Base-by-base conservation (phyloP, 257 asterid species). In the Osmanthus fragrans region DNA sequence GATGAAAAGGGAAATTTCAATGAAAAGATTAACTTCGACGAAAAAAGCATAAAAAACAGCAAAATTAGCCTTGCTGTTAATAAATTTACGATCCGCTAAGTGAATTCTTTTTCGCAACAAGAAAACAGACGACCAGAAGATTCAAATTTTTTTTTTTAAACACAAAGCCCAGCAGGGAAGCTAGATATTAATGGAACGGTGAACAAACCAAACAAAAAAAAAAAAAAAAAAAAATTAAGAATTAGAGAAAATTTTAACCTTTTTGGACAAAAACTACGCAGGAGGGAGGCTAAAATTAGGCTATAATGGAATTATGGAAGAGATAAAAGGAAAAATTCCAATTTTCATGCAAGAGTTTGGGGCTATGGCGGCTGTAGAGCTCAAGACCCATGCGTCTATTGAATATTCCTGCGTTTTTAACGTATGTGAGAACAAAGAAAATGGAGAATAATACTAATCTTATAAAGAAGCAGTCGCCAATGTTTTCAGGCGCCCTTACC, bases 231-330 rank as follows among this genome's bases (percentile, higher is more conserved):
- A 72, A 47, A 45, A 12, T 45, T 45, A 47, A 47, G 58, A 15
- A 47, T 16, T 47, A 47, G 7, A 29, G 45, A 72, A 76, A 76
- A 30, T 7, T 80, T 34, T 76, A 63, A 80, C 88, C 92, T 82
- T 77, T 70, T 67, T 65, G 73, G 42, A 36, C 68, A 10, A 58
- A 65, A 63, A 25, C 74, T 37, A 54, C 39, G 11, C 19, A 2
- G 70, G 65, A 27, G 9, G 5, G 64, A 51, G 51, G 70, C 69
- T 72, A 56, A 65, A 16, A 19, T 51, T 19, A 74, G 68, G 40
- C 42, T 7, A 3, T 34, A 29, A 73, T 58, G 25, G 51, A 34
- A 74, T 34, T 21, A 73, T 58, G 25, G 51, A 34, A 74, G 7
- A 25, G 33, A 34, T 45, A 63, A 27, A 10, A 12, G 36, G 11